phyloP scores from a whole-genome alignment of 768 basidiomycete species.

The Lanmaoa pseudosensibilis region DNA sequence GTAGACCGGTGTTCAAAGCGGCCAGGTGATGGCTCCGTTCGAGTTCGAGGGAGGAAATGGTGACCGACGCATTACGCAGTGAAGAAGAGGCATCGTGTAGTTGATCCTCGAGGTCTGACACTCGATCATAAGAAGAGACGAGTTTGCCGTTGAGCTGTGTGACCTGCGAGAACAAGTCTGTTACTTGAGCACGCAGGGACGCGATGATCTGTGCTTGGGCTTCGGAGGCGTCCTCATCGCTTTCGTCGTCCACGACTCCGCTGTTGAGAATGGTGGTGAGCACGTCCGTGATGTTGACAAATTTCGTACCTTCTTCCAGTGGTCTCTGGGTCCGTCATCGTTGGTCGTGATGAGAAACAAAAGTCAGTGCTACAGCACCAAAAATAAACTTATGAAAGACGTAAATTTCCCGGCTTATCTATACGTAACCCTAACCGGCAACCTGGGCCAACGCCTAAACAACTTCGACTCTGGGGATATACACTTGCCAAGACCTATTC shows the following conservation, averaged over 20 bases:
- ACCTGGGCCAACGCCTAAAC: background rate
- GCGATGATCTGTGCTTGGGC: constrained; percentile 84
- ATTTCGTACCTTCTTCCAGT: constrained; percentile 14
- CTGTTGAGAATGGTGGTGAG: constrained; percentile 9
- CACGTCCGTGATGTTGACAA: background rate
- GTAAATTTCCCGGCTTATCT: too few species aligned
- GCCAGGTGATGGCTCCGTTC: constrained; percentile 87
- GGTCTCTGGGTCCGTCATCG: constrained; percentile 14
- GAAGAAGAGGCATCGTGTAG: constrained; percentile 66
- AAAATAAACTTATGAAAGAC: constrained; percentile 11
- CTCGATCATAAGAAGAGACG: constrained; percentile 86
- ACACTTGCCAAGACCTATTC: background rate
- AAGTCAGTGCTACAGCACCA: background rate
- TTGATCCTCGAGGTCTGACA: constrained; percentile 91
- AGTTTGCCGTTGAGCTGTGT: constrained; percentile 90
- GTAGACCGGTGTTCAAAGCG: constrained; percentile 84
- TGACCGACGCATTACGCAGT: constrained; percentile 58
- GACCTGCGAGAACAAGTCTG: constrained; percentile 88
- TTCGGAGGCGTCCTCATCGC: constrained; percentile 43
- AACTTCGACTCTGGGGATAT: background rate
- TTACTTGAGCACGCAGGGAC: constrained; percentile 76
- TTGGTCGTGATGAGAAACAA: background rate
- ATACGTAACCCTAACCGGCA: constrained; percentile 11
- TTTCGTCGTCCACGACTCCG: constrained; percentile 12
- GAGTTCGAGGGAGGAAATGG: constrained; percentile 76